Conservation (phyloP, 345 rosid genomes). For the Pistacia atlantica region DNA sequence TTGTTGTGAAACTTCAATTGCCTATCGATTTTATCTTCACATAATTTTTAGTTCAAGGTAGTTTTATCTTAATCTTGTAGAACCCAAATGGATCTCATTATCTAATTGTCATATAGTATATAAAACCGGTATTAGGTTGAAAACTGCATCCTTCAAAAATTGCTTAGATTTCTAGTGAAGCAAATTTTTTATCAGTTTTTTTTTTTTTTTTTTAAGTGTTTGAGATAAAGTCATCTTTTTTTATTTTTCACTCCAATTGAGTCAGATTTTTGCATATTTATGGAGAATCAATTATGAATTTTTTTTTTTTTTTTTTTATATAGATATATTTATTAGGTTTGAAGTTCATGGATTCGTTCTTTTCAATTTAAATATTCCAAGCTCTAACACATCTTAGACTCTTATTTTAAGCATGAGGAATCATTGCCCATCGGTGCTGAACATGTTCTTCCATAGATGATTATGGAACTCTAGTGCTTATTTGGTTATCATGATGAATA, state of each 20-base stretch:
- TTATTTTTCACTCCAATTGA: background rate
- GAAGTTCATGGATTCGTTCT: conserved; percentile 3
- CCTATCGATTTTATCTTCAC: too few relatives aligned
- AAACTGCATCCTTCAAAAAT: background rate
- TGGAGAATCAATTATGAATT: background rate
- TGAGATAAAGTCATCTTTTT: background rate
- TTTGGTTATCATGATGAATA: background rate
- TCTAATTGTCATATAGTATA: background rate
- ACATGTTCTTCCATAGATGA: background rate
- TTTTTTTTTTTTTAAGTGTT: background rate
- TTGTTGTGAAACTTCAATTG: background rate
- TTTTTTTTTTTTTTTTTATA: background rate
- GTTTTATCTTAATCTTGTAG: background rate
- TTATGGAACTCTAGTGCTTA: background rate
- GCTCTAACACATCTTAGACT: background rate
- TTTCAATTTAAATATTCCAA: background rate
- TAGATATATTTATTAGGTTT: background rate
- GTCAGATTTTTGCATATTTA: background rate
- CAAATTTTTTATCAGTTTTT: background rate
- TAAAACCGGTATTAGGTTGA: background rate
- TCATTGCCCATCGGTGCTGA: background rate
- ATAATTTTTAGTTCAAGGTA: background rate
- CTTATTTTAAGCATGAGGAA: background rate
- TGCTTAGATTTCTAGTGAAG: background rate
- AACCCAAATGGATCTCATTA: background rate